Evolutionary conservation across 2,329 filamentous ascomycete genomes (phyloP).

Genomic region (Pseudocercospora macadamiae): DNA sequence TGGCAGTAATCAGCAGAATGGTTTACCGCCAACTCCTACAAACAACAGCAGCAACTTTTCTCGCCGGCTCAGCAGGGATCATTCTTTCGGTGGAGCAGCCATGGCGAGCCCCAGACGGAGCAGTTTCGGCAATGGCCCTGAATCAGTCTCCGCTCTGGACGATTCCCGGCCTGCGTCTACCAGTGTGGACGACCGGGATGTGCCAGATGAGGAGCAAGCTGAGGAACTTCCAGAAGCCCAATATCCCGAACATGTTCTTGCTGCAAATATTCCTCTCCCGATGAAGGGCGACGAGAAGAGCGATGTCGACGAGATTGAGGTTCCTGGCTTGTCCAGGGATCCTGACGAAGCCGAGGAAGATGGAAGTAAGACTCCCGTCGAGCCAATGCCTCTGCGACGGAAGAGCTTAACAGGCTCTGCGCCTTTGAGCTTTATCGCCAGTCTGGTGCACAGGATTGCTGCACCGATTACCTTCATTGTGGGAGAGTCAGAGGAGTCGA

Average conservation of each 20-base stretch:
- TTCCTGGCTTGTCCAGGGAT: constrained; percentile 70
- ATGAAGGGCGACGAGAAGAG: constrained; percentile 61
- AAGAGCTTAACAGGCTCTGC: constrained; percentile 28
- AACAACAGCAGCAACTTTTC: constrained; percentile 20
- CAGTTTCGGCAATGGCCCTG: constrained; percentile 27
- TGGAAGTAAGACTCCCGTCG: constrained; percentile 24
- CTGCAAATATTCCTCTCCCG: constrained; percentile 70
- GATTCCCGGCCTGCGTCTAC: constrained; percentile 27
- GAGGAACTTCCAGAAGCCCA: constrained; percentile 43
- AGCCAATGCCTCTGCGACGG: constrained; percentile 20
- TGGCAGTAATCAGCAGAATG: constrained; percentile 12
- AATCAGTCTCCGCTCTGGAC: constrained; percentile 26
- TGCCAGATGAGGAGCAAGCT: constrained; percentile 6
- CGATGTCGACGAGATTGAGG: constrained; percentile 79
- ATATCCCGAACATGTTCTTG: constrained; percentile 43
- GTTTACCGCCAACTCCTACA: constrained; percentile 20
- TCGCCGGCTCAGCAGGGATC: constrained; percentile 23
- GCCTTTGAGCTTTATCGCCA: constrained; percentile 11
- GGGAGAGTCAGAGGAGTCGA: too few relatives aligned
- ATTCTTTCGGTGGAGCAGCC: constrained; percentile 17
- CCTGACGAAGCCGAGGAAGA: constrained; percentile 57
- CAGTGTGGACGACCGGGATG: constrained; percentile 16
- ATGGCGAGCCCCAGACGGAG: constrained; percentile 26
- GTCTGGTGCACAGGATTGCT: not conserved
- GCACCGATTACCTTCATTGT: not conserved